Conservation (phyloP, 768 basidiomycete species). For the Hericium coralloides region DNA sequence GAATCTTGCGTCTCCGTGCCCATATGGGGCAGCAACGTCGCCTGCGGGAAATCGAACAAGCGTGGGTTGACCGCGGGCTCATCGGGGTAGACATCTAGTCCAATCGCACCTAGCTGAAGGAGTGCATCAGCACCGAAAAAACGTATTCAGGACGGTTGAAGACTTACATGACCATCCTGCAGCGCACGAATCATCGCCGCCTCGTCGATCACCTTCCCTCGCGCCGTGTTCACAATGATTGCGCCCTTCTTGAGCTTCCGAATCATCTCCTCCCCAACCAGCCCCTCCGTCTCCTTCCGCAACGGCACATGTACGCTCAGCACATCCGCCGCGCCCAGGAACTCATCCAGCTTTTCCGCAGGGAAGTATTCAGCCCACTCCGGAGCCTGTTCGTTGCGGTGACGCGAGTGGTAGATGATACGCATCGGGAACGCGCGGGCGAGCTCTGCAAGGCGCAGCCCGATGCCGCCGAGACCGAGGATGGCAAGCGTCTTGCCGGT, state of each 20-base stretch:
- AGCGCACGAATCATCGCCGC: conserved; percentile 78
- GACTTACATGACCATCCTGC: conserved; percentile 77
- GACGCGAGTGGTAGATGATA: conserved; percentile 71
- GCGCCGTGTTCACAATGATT: conserved; percentile 78
- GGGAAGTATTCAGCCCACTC: conserved; percentile 70
- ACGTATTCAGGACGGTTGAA: background rate
- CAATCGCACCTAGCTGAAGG: conserved; percentile 63
- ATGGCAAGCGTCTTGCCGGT: conserved; percentile 64
- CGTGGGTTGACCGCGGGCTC: conserved; percentile 76
- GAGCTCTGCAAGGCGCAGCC: conserved; percentile 59
- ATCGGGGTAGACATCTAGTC: conserved; percentile 81
- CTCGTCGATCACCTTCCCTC: conserved; percentile 89
- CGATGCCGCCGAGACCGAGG: conserved; percentile 73
- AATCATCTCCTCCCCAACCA: conserved; percentile 72
- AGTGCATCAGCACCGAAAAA: conserved; percentile 5
- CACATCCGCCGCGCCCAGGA: conserved; percentile 70
- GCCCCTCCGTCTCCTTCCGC: conserved; percentile 58
- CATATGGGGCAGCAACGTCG: conserved; percentile 86
- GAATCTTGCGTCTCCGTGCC: conserved; percentile 82
- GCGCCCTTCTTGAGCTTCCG: conserved; percentile 67
- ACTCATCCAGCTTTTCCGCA: conserved; percentile 44
- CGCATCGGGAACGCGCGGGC: conserved; percentile 84
- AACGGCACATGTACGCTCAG: conserved; percentile 83
- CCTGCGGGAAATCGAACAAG: conserved; percentile 72
- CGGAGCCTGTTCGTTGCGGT: conserved; percentile 47